phyloP scores from a whole-genome alignment of 805 yeast genomes.

The Alloascoidea africana region DNA sequence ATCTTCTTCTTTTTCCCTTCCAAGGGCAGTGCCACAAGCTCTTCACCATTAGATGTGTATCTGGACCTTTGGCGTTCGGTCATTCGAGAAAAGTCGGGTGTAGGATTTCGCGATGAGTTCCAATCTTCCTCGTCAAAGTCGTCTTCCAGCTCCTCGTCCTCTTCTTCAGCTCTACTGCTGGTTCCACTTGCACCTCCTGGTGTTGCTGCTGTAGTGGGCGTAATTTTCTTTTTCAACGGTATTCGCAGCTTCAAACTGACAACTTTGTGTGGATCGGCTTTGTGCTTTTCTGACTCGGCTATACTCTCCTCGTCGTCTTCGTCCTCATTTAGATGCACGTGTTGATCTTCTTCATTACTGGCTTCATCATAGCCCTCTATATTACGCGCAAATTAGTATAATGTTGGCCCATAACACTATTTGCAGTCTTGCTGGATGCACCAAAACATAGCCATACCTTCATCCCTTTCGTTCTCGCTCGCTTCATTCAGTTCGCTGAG shows the following conservation, averaged over 20 bases:
- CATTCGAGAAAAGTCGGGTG: constrained; percentile 15
- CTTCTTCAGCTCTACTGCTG: constrained; percentile 2
- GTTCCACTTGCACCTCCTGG: constrained; percentile 4
- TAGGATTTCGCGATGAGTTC: constrained; percentile 5
- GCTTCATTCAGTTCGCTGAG: neutral
- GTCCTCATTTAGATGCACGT: neutral
- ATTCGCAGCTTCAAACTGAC: neutral
- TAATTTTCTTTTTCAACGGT: constrained; percentile 1
- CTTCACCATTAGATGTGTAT: constrained; percentile 9
- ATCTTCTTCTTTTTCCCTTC: constrained; percentile 29
- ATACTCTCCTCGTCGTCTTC: neutral
- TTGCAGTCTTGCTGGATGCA: too few relatives aligned
- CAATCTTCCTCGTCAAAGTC: constrained; percentile 11
- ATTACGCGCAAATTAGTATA: too few relatives aligned
- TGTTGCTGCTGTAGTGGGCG: too few relatives aligned
- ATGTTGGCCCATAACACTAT: too few relatives aligned
- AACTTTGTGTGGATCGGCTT: neutral
- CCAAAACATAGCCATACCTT: neutral
- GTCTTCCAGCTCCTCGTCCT: constrained; percentile 10
- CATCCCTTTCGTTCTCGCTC: neutral
- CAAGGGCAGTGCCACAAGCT: constrained; percentile 13
- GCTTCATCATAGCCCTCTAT: too few relatives aligned
- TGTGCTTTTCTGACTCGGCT: neutral
- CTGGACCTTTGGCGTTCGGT: constrained; percentile 24
- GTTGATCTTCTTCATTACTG: too few relatives aligned